A percentile compares a stretch with the other conserved stretches of the same genome.
Evolutionary conservation across 23 red algal species (phyloP).

Genomic region (Chondrus crispus): DNA sequence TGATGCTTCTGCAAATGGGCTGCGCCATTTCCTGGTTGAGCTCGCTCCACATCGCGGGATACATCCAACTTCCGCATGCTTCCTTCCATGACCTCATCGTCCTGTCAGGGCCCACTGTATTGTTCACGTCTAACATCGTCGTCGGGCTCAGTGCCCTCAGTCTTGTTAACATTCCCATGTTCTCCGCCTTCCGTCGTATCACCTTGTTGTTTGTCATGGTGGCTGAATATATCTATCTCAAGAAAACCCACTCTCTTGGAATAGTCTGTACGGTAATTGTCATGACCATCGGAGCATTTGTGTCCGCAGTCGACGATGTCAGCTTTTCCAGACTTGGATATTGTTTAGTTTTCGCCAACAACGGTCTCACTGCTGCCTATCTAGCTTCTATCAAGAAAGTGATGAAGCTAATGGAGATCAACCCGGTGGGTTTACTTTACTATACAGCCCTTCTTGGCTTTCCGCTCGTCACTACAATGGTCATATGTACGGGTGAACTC

Average conservation of each 20-base stretch:
- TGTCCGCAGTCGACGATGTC: slow-evolving; percentile 85
- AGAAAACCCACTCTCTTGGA: slow-evolving; percentile 56
- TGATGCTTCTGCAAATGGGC: slow-evolving; percentile 57
- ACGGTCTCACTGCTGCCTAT: slow-evolving; percentile 85
- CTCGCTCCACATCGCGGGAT: slow-evolving; percentile 16
- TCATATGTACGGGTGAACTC: slow-evolving; percentile 56
- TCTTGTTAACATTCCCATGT: slow-evolving; percentile 98
- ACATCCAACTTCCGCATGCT: slow-evolving; percentile 23
- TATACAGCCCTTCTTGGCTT: slow-evolving; percentile 74
- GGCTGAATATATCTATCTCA: slow-evolving; percentile 73
- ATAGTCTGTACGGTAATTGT: slow-evolving; percentile 68
- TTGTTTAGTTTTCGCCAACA: slow-evolving; percentile 88
- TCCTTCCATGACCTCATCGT: slow-evolving; percentile 11
- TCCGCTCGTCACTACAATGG: slow-evolving; percentile 64
- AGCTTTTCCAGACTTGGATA: slow-evolving; percentile 82
- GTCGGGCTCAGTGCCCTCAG: slow-evolving; percentile 81
- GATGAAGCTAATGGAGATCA: slow-evolving; percentile 41
- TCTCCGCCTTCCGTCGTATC: slow-evolving; percentile 93
- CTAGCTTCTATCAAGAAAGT: slow-evolving; percentile 87
- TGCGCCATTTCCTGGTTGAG: slow-evolving; percentile 60
- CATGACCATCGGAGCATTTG: slow-evolving; percentile 87
- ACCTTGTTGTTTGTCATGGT: slow-evolving; percentile 92
- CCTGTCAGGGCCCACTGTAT: slow-evolving; percentile 41
- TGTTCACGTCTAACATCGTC: slow-evolving; percentile 83
- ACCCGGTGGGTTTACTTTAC: slow-evolving; percentile 79